Evolutionary conservation across 2,329 filamentous ascomycete genomes (phyloP), one percentile per base, ranked within the genome.

Genomic region (Knoxdaviesia proteae): DNA sequence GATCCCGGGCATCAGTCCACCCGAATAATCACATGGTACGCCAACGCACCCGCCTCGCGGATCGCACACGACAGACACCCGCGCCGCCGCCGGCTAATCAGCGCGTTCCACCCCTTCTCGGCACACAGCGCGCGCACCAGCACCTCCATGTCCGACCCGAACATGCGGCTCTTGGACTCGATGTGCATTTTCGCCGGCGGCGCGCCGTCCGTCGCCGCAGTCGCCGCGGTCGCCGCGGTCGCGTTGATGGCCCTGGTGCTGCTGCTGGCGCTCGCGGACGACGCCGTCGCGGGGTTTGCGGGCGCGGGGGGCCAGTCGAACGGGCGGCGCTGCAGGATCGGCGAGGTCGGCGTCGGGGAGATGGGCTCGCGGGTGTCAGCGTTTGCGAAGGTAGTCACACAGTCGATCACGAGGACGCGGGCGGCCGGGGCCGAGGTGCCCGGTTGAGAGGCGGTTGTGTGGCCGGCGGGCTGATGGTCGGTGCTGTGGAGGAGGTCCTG

Each of bases 41-140:
- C 76, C 45, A 84, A 54, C 3, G 77, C 80, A 5, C 74, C 74
- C 0, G 80, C 80, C 60, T 88, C 80, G 11, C 82, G 68, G 38
- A 88, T 71, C 36, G 78, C 79, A 56, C 82, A 88, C 4, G 71
- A 70, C 34, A 87, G 57, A 53, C 82, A 88, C 0, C 77, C 80
- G 47, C 79, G 65, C 48, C 73, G 70, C 36, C 68, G 64, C 42
- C 78, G 65, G 47, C 77, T 81, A 47, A 87, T 66, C 11, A 87
- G 54, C 29, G 81, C 80, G 54, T 84, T 80, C 66, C 77, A 77
- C 3, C 81, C 81, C 49, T 69, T 74, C 52, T 82, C 74, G 1
- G 80, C 77, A 54, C 82, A 87, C 49, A 83, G 65, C 2, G 80
- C 80, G 40, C 81, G 64, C 1, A 77, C 77, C 42, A 87, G 59